Conservation (phyloP, 2,329 filamentous ascomycete species). For the Penicillium sp. region DNA sequence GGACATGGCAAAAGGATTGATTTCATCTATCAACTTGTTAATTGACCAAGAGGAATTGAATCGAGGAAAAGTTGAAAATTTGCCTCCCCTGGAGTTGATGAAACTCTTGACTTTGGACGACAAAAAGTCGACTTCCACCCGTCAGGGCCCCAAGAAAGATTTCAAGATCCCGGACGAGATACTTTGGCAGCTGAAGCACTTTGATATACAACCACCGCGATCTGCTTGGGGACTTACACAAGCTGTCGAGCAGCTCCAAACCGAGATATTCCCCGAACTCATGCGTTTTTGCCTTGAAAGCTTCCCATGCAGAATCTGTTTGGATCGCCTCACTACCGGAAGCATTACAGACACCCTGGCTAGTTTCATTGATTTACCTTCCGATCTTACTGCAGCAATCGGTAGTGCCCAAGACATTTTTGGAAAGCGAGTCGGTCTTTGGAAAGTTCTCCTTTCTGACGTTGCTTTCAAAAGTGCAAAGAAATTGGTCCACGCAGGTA, state of each 20-base stretch:
- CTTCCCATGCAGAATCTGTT: conserved; percentile 23
- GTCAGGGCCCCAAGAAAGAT: not conserved
- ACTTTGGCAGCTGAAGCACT: conserved; percentile 1
- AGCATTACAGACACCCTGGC: not conserved
- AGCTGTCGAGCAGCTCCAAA: conserved; percentile 4
- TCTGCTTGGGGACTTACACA: conserved; percentile 1
- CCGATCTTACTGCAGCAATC: not conserved
- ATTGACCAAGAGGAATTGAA: not conserved
- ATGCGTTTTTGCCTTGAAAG: conserved; percentile 10
- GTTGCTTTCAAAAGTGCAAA: conserved; percentile 13
- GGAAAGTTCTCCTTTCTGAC: conserved; percentile 22
- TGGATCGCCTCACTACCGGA: conserved; percentile 6
- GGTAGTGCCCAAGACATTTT: conserved; percentile 14
- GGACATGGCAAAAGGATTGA: conserved; percentile 1
- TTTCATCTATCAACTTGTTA: not conserved
- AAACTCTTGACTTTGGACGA: conserved; percentile 5
- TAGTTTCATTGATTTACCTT: not conserved
- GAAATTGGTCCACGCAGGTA: conserved; percentile 3
- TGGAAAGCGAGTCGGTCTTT: conserved; percentile 17
- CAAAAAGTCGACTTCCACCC: conserved; percentile 5
- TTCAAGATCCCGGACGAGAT: conserved; percentile 4
- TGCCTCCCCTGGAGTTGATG: conserved; percentile 8
- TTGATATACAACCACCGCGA: not conserved
- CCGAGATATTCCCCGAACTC: conserved; percentile 4
- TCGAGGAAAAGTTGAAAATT: not conserved